Evolutionary conservation across 2,329 filamentous ascomycete species (phyloP).

Genomic region (Scedosporium dehoogii): DNA sequence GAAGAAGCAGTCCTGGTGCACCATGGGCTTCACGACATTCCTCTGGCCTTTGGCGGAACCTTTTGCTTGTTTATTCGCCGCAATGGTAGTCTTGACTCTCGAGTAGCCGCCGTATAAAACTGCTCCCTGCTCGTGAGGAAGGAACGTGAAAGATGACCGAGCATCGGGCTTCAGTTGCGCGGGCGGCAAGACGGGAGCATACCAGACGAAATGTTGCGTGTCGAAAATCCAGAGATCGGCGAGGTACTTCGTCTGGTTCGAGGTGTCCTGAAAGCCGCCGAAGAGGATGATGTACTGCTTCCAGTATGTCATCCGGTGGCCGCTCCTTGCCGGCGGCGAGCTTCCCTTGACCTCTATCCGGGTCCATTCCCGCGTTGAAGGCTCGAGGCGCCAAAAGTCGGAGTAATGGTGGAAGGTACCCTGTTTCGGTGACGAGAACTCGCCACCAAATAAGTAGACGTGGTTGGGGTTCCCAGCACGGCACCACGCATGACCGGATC

Average conservation of each 20-base stretch:
- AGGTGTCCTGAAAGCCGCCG: constrained; percentile 95
- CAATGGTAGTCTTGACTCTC: constrained; percentile 64
- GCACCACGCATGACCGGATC: constrained; percentile 92
- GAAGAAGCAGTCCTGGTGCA: constrained; percentile 94
- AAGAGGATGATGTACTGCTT: constrained; percentile 96
- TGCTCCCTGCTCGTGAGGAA: constrained; percentile 83
- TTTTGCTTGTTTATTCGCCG: constrained; percentile 53
- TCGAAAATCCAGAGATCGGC: constrained; percentile 95
- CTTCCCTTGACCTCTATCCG: constrained; percentile 74
- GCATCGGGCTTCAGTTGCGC: constrained; percentile 83
- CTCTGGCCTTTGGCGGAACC: constrained; percentile 51
- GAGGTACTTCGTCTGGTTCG: constrained; percentile 87
- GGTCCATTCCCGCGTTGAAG: constrained; percentile 77
- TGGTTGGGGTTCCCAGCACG: constrained; percentile 74
- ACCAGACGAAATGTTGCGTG: constrained; percentile 77
- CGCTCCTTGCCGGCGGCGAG: constrained; percentile 73
- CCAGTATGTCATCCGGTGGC: constrained; percentile 92
- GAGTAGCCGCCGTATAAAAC: constrained; percentile 93
- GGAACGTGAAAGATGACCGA: constrained; percentile 80
- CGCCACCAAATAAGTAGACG: constrained; percentile 89
- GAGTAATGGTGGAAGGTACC: constrained; percentile 99
- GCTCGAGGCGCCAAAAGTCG: constrained; percentile 92
- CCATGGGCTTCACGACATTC: constrained; percentile 72
- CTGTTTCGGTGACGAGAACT: constrained; percentile 94
- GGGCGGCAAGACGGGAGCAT: constrained; percentile 62